Evolutionary conservation across 2,329 filamentous ascomycete genomes (phyloP).

Genomic region (Colletotrichum filicis): DNA sequence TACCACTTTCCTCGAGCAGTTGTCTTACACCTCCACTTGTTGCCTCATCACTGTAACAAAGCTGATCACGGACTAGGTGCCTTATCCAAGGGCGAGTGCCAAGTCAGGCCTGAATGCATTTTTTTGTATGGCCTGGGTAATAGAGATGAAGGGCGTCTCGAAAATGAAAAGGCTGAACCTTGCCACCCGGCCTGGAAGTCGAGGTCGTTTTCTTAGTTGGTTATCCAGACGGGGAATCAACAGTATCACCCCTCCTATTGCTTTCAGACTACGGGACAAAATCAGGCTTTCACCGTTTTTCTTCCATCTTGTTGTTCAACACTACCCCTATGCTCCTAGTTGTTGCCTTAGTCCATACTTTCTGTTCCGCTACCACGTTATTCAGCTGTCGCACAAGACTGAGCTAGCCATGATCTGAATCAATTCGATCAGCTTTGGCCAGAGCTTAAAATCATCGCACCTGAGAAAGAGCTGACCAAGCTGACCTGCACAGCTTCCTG

Average conservation of each 20-base stretch:
- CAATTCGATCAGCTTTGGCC: background rate
- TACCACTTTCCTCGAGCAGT: background rate
- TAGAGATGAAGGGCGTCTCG: background rate
- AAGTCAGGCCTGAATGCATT: background rate
- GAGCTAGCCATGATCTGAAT: background rate
- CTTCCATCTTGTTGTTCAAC: background rate
- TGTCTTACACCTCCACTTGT: background rate
- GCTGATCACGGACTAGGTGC: too few species aligned
- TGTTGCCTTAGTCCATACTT: background rate
- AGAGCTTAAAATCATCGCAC: background rate
- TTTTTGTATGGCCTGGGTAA: background rate
- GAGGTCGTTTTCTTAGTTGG: background rate
- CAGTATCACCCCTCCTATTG: too few species aligned
- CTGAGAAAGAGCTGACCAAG: background rate
- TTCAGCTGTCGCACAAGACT: background rate
- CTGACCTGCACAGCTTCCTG: background rate
- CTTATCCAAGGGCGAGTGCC: background rate
- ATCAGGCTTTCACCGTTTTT: background rate
- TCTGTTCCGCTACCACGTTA: background rate
- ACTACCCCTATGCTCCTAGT: background rate
- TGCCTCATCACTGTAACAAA: background rate
- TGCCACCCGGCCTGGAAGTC: background rate
- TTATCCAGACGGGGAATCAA: background rate
- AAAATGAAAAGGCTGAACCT: background rate
- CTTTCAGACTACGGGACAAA: background rate